Evolutionary conservation across 2,329 filamentous ascomycete species (phyloP), one percentile per base, ranked within the genome.

Genomic region (Aureobasidium namibiae): DNA sequence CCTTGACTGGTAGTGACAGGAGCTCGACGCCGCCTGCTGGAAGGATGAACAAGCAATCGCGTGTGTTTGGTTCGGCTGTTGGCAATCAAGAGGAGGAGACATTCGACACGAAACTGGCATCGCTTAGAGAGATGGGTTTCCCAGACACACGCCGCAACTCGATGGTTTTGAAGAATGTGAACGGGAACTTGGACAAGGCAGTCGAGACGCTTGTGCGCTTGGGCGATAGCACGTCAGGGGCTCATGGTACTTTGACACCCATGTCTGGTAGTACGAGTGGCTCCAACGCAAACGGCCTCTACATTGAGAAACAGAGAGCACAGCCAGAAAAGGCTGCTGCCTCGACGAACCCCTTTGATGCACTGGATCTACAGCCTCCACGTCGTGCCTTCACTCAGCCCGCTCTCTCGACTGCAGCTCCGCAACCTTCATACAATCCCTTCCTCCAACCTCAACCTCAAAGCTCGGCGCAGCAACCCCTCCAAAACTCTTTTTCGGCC

Each of bases 91-190:
- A 61, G 36, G 62, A 63, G 66, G 65, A 88, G 64, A 84, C 85
- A 60, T 80, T 86, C 58, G 90, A 95, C 44, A 79, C 81, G 52
- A 97, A 97, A 71, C 74, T 97, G 70, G 78, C 79, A 3, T 85
- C 84, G 56, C 75, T 99, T 60, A 83, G 85, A 59, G 91, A 96
- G 60, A 95, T 97, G 91, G 94, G 94, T 0, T 99, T 99, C 67
- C 78, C 77, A 4, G 91, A 99, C 69, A 85, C 87, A 42, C 89
- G 87, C 66, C 84, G 88, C 61, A 97, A 96, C 68, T 80, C 84
- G 4, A 84, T 87, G 56, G 85, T 96, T 26, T 76, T 99, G 18
- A 92, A 91, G 69, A 88, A 88, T 3, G 80, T 95, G 31, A 86
- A 88, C 67, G 92, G 92, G 4, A 92, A 94, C 68, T 70, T 99